Conservation (phyloP, 495 filamentous ascomycete species). For the Podospora pseudopauciseta region DNA sequence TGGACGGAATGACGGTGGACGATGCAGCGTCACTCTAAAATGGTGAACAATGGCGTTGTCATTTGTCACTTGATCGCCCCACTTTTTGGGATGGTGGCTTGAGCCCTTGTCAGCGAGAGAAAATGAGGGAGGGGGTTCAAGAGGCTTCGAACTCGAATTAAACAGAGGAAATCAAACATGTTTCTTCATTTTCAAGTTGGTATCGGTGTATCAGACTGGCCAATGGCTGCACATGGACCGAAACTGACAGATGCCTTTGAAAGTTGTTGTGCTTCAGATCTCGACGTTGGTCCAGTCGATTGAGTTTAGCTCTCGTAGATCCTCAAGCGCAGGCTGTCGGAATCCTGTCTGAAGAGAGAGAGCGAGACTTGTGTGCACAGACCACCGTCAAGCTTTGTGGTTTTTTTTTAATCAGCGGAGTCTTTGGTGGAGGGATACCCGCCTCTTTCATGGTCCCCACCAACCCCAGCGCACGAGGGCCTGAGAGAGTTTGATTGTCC, state of each 20-base stretch:
- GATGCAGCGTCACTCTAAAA: conserved; percentile 16
- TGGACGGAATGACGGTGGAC: background rate
- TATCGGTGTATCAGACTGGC: background rate
- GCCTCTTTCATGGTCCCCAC: background rate
- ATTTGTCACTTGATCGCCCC: conserved; percentile 8
- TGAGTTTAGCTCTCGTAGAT: background rate
- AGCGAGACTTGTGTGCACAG: background rate
- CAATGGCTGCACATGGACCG: background rate
- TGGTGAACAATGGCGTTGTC: conserved; percentile 21
- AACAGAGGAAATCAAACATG: background rate
- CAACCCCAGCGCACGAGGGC: conserved; percentile 3
- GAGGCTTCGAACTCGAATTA: background rate
- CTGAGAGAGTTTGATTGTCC: conserved; percentile 4
- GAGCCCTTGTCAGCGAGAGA: background rate
- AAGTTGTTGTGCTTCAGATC: background rate
- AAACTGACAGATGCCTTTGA: background rate
- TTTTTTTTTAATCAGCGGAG: conserved; percentile 3
- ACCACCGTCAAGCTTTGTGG: conserved; percentile 8
- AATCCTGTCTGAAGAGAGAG: background rate
- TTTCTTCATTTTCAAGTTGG: background rate
- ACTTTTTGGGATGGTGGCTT: background rate
- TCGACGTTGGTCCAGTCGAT: background rate
- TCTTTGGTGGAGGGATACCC: background rate
- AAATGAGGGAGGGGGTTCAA: background rate
- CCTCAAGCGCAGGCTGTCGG: background rate